Evolutionary conservation across 2,329 filamentous ascomycete species (phyloP).

Genomic region (Diplocarpon rosae): DNA sequence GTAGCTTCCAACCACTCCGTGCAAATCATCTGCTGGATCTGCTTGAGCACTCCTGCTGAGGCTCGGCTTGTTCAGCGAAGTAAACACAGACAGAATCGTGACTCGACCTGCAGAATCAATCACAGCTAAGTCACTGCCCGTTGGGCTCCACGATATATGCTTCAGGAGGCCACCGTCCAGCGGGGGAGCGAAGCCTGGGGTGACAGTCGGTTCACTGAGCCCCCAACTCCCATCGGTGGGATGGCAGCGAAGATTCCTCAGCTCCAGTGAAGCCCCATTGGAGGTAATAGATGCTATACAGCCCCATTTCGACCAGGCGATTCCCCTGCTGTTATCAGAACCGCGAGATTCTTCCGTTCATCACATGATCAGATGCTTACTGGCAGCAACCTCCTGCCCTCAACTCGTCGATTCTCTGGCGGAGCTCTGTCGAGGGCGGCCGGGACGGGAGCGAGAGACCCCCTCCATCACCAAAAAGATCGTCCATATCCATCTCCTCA

Average conservation of each 20-base stretch:
- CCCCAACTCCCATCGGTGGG: conserved; percentile 63
- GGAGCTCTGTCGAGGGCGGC: conserved; percentile 53
- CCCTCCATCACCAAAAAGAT: conserved; percentile 65
- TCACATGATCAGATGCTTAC: conserved; percentile 40
- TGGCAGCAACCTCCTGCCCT: conserved; percentile 68
- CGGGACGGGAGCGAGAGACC: conserved; percentile 43
- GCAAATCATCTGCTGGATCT: conserved; percentile 65
- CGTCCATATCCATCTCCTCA: conserved; percentile 48
- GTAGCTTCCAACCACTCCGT: conserved; percentile 70
- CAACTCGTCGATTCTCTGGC: conserved; percentile 66
- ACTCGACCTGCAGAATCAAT: conserved; percentile 72
- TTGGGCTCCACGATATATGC: conserved; percentile 71
- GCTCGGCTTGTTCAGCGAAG: conserved; percentile 62
- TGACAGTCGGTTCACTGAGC: conserved; percentile 59
- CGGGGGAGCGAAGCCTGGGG: conserved; percentile 49
- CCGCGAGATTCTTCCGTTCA: neutral
- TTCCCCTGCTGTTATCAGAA: conserved; percentile 40
- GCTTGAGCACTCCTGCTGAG: conserved; percentile 48
- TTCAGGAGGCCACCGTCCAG: conserved; percentile 56
- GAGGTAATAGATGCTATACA: conserved; percentile 72
- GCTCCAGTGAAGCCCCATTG: conserved; percentile 58
- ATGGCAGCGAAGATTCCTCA: conserved; percentile 61
- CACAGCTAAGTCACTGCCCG: conserved; percentile 69
- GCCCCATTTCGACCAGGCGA: conserved; percentile 82
- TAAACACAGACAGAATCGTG: conserved; percentile 59